Conservation (phyloP, 2,329 filamentous ascomycete genomes). For the Microsporum ferrugineum region DNA sequence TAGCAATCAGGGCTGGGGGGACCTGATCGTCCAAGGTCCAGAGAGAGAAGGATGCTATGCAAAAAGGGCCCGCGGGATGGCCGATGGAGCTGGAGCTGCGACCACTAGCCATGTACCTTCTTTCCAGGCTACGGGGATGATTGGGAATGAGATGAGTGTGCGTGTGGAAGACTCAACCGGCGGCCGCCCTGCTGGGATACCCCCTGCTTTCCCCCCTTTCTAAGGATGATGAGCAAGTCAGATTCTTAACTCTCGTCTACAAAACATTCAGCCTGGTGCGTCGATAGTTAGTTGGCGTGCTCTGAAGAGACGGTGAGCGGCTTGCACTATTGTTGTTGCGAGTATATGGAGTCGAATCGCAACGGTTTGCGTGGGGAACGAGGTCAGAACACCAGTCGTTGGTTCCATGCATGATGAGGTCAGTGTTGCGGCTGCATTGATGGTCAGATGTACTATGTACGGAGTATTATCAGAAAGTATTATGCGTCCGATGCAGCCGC, state of each 20-base stretch:
- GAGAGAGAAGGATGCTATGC: not conserved
- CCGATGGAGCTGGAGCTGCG: not conserved
- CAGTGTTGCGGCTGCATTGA: constrained; percentile 1
- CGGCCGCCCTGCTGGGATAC: not conserved
- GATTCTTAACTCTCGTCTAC: not conserved
- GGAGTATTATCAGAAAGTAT: not conserved
- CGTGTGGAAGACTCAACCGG: not conserved
- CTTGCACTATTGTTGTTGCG: not conserved
- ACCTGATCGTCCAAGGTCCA: not conserved
- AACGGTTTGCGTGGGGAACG: not conserved
- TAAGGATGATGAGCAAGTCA: not conserved
- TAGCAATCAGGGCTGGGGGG: not conserved
- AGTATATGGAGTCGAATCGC: not conserved
- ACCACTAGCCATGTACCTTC: not conserved
- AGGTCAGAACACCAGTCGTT: not conserved
- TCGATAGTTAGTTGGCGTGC: not conserved
- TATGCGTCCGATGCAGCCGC: not conserved
- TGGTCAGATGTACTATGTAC: not conserved
- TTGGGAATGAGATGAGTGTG: not conserved
- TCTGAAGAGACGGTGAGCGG: not conserved
- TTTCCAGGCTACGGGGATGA: not conserved
- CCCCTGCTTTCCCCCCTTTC: not conserved
- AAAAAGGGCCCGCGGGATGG: not conserved
- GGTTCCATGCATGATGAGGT: constrained; percentile 1
- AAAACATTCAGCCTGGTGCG: not conserved